Percentiles rank a stretch among this genome's conserved stretches.
Evolutionary conservation across 2,329 filamentous ascomycete genomes (phyloP).

Genomic region (Chrysosporium queenslandicum): DNA sequence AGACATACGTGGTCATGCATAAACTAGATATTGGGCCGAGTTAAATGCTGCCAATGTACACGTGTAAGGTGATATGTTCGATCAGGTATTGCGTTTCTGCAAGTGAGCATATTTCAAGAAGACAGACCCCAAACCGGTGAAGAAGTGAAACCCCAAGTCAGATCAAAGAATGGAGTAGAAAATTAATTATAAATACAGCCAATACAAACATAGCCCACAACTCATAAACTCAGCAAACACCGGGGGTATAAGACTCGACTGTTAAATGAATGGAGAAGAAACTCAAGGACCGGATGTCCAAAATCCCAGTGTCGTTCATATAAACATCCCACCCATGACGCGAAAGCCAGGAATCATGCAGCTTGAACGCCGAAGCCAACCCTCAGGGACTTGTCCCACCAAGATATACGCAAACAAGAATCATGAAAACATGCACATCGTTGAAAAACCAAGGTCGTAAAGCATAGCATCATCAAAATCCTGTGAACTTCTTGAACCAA

Average conservation of each 20-base stretch:
- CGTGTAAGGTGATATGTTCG: no score
- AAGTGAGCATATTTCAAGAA: neutral
- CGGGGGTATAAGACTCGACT: neutral
- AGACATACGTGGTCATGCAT: no score
- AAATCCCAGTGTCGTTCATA: neutral
- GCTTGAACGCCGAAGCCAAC: neutral
- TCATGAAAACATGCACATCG: neutral
- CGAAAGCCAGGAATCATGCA: neutral
- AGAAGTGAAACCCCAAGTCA: neutral
- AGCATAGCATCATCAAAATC: conserved; percentile 20
- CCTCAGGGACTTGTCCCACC: neutral
- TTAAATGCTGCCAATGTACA: neutral
- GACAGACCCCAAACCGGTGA: no score
- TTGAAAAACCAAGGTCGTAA: neutral
- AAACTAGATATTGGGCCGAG: no score
- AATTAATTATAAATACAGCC: neutral
- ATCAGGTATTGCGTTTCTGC: no score
- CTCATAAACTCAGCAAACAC: neutral
- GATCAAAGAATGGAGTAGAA: neutral
- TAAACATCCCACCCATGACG: neutral
- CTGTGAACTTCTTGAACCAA: conserved; percentile 38
- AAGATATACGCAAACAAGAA: neutral
- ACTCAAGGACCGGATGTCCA: neutral
- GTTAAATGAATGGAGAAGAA: neutral
- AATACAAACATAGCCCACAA: neutral